Base-by-base conservation (phyloP, 2,329 filamentous ascomycete species). In the Phialemoniopsis sp. region DNA sequence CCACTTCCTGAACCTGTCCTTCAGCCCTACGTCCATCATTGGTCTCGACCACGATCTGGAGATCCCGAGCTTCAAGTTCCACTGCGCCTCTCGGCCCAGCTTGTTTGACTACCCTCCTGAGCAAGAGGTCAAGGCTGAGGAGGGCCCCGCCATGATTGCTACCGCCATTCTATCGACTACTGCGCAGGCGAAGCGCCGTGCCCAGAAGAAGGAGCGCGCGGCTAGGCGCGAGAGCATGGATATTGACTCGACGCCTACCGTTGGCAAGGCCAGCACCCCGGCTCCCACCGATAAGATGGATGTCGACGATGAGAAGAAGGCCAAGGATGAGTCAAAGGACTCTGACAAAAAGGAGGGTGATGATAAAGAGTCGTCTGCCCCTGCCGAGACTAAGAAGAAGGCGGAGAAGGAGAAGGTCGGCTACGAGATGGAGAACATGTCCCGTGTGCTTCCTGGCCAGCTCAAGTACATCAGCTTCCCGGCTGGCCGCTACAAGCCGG, bases 101-200 rank as follows among this genome's bases (percentile, higher is more conserved):
- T 78, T 96, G 51, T 98, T 98, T 57, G 93, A 98, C 65, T 98
- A 98, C 57, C 93, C 93, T 28, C 94, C 93, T 2, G 91, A 97
- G 64, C 88, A 94, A 54, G 90, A 97, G 60, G 84, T 94, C 56
- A 97, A 97, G 76, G 68, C 87, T 1, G 91, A 97, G 56, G 91
- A 97, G 60, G 89, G 89, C 0, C 90, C 90, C 0, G 88, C 95
- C 45, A 81, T 95, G 63, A 88, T 98, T 49, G 93, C 94, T 51
- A 96, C 93, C 9, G 93, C 94, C 17, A 89, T 98, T 32, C 73
- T 98, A 14, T 97, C 91, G 3, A 98, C 94, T 4, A 98, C 93
- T 3, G 91, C 91, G 2, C 93, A 97, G 64, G 93, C 94, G 47
- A 96, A 95, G 72, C 87, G 94, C 53, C 82, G 93, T 53, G 91